Base-by-base conservation (phyloP, 129 eudicot species). In the Sambucus nigra region DNA sequence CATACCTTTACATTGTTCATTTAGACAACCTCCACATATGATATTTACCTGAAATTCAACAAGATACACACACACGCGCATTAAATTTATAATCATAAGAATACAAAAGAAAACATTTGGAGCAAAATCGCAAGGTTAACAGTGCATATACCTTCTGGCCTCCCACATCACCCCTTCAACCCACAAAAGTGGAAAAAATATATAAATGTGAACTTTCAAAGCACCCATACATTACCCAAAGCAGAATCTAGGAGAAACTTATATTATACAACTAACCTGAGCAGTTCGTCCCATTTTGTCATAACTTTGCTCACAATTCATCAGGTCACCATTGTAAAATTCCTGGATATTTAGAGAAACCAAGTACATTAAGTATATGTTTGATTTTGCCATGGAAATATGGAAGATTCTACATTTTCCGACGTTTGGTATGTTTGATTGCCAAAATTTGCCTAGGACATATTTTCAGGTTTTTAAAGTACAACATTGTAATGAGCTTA, bases 271-370 rank as follows among this genome's bases (percentile, higher is more conserved):
- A 69, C 65, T 58, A 55, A 87, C 94, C 81, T 82, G 81, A 72
- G 96, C 84, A 24, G 96, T 77, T 13, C 94, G 96, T 20, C 94
- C 96, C 85, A 80, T 68, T 82, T 87, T 82, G 73, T 79, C 94
- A 66, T 56, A 79, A 71, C 61, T 82, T 65, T 28, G 47, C 80
- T 88, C 96, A 75, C 96, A 88, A 15, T 57, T 70, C 41, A 38
- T 58, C 58, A 88, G 71, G 35, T 83, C 96, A 50, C 96, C 96
- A 47, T 72, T 66, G 51, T 77, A 80, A 74, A 66, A 88, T 67
- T 78, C 87, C 96, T 88, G 74, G 28, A 69, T 31, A 56, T n/a
- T 16, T 21, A 45, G 41, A 41, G 46, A 25, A 28, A 16, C n/a
- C 19, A 4, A 27, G 41, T 33, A 59, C 12, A 28, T 23, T 5